Percentiles rank a stretch among this genome's conserved stretches.
Conservation (phyloP, 306 rosid genomes). For the Prunus salicina region DNA sequence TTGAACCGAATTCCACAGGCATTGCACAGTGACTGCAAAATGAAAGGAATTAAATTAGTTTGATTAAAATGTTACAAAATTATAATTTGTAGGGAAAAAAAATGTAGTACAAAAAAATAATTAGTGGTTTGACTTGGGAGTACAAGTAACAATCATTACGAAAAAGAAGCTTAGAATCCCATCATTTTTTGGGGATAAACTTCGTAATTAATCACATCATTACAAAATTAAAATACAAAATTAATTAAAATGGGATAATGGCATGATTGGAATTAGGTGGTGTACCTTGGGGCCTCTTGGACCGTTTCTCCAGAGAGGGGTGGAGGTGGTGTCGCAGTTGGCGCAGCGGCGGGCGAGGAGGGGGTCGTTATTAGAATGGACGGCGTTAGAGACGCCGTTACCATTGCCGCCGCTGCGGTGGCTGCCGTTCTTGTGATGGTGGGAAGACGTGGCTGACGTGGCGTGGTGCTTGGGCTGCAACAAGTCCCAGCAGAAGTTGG, state of each 20-base stretch:
- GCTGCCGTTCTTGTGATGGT: conserved; percentile 16
- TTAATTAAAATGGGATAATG: background rate
- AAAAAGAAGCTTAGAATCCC: background rate
- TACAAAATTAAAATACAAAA: background rate
- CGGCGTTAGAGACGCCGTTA: background rate
- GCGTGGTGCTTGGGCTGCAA: conserved; percentile 53
- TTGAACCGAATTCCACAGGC: conserved; percentile 98
- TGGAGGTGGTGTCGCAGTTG: conserved; percentile 95
- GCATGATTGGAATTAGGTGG: background rate
- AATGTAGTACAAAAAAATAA: background rate
- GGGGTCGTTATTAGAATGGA: conserved; percentile 37
- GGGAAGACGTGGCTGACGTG: conserved; percentile 4
- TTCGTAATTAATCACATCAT: background rate
- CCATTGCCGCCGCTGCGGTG: conserved; percentile 11
- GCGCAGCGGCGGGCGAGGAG: conserved; percentile 96
- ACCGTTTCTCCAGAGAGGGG: conserved; percentile 98
- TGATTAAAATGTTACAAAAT: background rate
- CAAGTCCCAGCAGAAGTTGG: conserved; percentile 80
- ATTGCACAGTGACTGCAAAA: conserved; percentile 83
- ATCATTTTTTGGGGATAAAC: background rate
- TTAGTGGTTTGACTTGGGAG: conserved; percentile 18
- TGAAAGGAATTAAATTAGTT: background rate
- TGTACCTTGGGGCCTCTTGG: conserved; percentile 95
- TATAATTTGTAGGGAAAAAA: background rate
- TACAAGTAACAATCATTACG: conserved; percentile 7